These are phyloP conservation scores for Phaeomoniella chlamydospora DNA, from an alignment of 2,329 filamentous ascomycete genomes.

Conservation along the genomic window DNA sequence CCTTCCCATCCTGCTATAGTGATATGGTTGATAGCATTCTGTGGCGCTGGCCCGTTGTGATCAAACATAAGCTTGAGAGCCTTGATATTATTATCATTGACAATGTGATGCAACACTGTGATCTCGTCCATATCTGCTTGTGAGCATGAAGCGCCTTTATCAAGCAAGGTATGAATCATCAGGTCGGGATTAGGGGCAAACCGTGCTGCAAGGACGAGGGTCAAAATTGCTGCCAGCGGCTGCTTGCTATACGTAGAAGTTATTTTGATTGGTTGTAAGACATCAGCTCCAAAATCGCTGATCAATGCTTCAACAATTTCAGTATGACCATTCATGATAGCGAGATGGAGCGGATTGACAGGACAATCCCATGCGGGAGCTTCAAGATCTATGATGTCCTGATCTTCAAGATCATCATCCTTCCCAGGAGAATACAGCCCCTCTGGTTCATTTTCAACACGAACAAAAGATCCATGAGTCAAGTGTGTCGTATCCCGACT, in stretches of 20 bases:
- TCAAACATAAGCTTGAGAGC: constrained; percentile 29
- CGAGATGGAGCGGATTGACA: constrained; percentile 62
- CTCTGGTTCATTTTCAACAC: constrained; percentile 32
- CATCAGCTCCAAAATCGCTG: constrained; percentile 60
- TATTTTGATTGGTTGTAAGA: constrained; percentile 60
- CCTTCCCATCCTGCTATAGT: constrained; percentile 24
- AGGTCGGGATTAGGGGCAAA: constrained; percentile 50
- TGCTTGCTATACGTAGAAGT: constrained; percentile 25
- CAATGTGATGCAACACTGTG: constrained; percentile 53
- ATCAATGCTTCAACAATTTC: constrained; percentile 57
- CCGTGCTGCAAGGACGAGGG: constrained; percentile 51
- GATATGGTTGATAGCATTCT: constrained; percentile 54
- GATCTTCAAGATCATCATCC: constrained; percentile 48
- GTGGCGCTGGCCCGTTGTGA: constrained; percentile 41
- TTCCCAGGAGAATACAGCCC: constrained; percentile 27
- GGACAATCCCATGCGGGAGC: constrained; percentile 66
- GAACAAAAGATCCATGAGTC: constrained; percentile 61
- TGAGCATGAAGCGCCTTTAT: constrained; percentile 55
- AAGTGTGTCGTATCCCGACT: constrained; percentile 22
- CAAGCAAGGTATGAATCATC: constrained; percentile 51
- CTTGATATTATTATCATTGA: constrained; percentile 33
- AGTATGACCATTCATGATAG: constrained; percentile 58
- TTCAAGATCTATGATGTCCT: constrained; percentile 69
- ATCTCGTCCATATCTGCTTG: constrained; percentile 54
- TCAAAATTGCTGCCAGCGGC: constrained; percentile 49